Evolutionary conservation across 805 yeast genomes (phyloP).

Genomic region (Barnettozyma sucrosica): DNA sequence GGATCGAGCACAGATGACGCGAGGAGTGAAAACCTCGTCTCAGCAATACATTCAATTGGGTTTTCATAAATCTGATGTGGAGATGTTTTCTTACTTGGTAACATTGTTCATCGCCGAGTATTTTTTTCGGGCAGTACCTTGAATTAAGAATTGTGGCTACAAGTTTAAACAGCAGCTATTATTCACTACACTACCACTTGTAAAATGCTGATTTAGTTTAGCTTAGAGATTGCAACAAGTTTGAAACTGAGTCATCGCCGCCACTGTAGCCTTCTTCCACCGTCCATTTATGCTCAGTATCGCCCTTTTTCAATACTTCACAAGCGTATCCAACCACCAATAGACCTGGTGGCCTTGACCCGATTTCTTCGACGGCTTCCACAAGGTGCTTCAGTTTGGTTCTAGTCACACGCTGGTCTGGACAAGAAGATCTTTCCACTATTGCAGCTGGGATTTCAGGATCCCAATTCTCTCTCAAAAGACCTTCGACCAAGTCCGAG

Average conservation of each 20-base stretch:
- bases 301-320: conserved; percentile 32
- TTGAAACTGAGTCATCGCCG: conserved; percentile 6
- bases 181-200: too few relatives aligned
- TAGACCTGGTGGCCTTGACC: conserved; percentile 90
- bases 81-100: background rate
- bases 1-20: conserved; percentile 2
- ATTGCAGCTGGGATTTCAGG: conserved; percentile 71
- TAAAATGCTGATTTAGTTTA: background rate
- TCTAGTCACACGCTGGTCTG: conserved; percentile 82
- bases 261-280: conserved; percentile 33
- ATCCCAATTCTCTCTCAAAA: conserved; percentile 61
- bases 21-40: conserved; percentile 8
- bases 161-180: too few relatives aligned
- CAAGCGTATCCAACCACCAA: conserved; percentile 80
- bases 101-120: too few relatives aligned
- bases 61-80: background rate
- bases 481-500: conserved; percentile 41
- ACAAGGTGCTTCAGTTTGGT: conserved; percentile 64
- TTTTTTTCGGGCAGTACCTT: too few relatives aligned
- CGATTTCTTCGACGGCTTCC: conserved; percentile 67
- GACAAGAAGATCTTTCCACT: conserved; percentile 88
- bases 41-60: background rate
- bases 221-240: conserved; percentile 5
- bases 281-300: conserved; percentile 20
- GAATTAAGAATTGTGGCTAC: too few relatives aligned